Evolutionary conservation across 495 filamentous ascomycete genomes (phyloP), one percentile per base, ranked within the genome.

Genomic region (Amphirosellinia nigrospora): DNA sequence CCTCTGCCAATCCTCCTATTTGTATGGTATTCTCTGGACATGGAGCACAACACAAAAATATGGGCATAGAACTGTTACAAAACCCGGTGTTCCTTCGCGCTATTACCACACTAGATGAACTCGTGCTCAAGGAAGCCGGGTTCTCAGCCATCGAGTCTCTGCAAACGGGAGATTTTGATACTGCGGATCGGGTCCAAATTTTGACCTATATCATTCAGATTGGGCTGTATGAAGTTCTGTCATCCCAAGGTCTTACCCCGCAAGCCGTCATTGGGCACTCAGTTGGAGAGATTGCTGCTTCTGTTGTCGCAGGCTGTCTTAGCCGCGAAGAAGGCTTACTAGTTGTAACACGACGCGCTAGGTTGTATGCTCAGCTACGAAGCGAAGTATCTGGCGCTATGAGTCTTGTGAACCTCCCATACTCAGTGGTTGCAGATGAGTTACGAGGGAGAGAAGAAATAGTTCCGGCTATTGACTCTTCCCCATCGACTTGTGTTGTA

Each of bases 221-320:
- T 38, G 79, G 58, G 11, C 46, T 74, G 19, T 63, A 83, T 11
- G 69, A 80, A 32, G 62, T 82, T 6, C 72, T 85, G 0, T 48
- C 50, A 0, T 21, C 67, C 0, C 58, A 70, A 19, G 79, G 79
- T 0, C 70, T 86, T 13, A 34, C 13, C 0, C 74, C 79, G 32
- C 7, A 52, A 2, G 67, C 76, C 0, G 82, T 84, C 3, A 74
- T 75, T 4, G 82, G 85, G 0, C 84, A 86, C 71, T 86, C 84
- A 0, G 78, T 75, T 5, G 85, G 85, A 0, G 84, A 87, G 69
- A 82, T 87, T 34, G 83, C 75, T 8, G 83, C 84, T 23, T 83
- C 84, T 0, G 85, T 83, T 75, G 82, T 81, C n/a, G 71, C 79
- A 6, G 82, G 76, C 7, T 72, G 72, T 2, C 46, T 86, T n/a